Conservation (phyloP, 495 filamentous ascomycete genomes). For the Penicillium lagena region DNA sequence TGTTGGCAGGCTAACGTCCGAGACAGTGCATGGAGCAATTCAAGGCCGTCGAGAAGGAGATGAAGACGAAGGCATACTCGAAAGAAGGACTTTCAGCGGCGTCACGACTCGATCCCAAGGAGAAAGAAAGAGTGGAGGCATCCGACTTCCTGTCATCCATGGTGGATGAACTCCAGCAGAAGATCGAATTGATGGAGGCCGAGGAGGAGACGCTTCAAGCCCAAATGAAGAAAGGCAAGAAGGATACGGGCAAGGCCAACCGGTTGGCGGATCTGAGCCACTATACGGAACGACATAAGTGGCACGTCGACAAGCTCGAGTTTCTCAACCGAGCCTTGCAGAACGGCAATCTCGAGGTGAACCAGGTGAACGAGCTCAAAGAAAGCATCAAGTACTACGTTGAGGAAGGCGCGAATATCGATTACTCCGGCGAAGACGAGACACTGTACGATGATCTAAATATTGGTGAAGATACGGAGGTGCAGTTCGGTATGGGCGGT, state of each 20-base stretch:
- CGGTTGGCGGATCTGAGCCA: conserved; percentile 79
- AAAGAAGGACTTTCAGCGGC: conserved; percentile 92
- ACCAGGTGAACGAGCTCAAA: conserved; percentile 78
- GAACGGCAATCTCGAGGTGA: conserved; percentile 82
- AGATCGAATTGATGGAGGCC: conserved; percentile 88
- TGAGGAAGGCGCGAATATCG: conserved; percentile 76
- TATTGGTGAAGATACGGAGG: conserved; percentile 81
- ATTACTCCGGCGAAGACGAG: conserved; percentile 83
- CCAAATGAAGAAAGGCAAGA: conserved; percentile 90
- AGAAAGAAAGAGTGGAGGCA: conserved; percentile 83
- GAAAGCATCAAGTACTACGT: conserved; percentile 95
- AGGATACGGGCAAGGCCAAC: conserved; percentile 73
- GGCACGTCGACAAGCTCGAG: conserved; percentile 90
- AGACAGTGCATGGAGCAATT: conserved; percentile 97
- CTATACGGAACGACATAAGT: conserved; percentile 88
- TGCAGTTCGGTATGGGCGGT: conserved; percentile 68
- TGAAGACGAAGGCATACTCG: conserved; percentile 99
- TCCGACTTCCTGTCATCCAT: conserved; percentile 75
- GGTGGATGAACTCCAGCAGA: conserved; percentile 90
- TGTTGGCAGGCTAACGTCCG: conserved; percentile 16
- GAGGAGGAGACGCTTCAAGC: conserved; percentile 82
- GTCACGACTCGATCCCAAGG: conserved; percentile 88
- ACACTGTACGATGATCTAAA: conserved; percentile 92
- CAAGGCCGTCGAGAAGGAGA: conserved; percentile 99
- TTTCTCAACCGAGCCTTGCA: conserved; percentile 82